A percentile compares a stretch with the other conserved stretches of the same genome.
These are phyloP conservation scores for Paraconiothyrium brasiliense DNA, from an alignment of 2,329 filamentous ascomycete species.

Conservation along the genomic window DNA sequence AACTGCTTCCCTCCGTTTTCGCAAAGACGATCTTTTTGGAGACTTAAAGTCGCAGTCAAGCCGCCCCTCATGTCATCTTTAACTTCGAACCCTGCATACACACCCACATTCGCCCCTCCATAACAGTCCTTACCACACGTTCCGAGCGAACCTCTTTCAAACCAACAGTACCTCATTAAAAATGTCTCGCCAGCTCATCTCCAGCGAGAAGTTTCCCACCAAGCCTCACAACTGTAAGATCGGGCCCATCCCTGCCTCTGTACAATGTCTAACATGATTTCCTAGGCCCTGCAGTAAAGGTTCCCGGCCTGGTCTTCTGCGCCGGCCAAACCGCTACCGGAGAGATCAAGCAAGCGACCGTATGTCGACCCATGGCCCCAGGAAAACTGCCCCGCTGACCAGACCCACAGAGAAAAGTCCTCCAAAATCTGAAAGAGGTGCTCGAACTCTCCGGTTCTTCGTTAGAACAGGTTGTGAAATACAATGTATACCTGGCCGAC, in stretches of 20 bases:
- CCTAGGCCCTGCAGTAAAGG: slow-evolving; percentile 29
- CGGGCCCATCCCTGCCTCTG: neutral
- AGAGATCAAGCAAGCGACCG: slow-evolving; percentile 37
- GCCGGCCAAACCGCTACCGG: slow-evolving; percentile 36
- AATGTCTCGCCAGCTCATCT: slow-evolving; percentile 36
- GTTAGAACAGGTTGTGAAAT: slow-evolving; percentile 42
- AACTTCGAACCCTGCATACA: neutral
- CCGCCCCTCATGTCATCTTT: neutral
- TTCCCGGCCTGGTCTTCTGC: slow-evolving; percentile 35
- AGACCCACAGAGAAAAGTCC: slow-evolving; percentile 25
- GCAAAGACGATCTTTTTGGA: neutral
- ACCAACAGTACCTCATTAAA: neutral
- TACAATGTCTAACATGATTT: neutral
- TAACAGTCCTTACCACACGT: slow-evolving; percentile 2
- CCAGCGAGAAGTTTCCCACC: slow-evolving; percentile 35
- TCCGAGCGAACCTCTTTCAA: neutral
- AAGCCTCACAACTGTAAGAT: slow-evolving; percentile 35
- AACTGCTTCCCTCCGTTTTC: slow-evolving; percentile 8
- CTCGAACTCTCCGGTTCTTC: slow-evolving; percentile 38
- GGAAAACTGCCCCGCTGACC: neutral
- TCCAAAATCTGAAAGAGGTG: slow-evolving; percentile 33
- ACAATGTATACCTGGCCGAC: slow-evolving; percentile 41
- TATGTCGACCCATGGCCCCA: slow-evolving; percentile 8
- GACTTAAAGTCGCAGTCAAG: slow-evolving; percentile 4
- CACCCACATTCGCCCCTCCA: neutral